Evolutionary conservation across 2,329 filamentous ascomycete genomes (phyloP), one percentile per base, ranked within the genome.

Genomic region (Aureobasidium lini): DNA sequence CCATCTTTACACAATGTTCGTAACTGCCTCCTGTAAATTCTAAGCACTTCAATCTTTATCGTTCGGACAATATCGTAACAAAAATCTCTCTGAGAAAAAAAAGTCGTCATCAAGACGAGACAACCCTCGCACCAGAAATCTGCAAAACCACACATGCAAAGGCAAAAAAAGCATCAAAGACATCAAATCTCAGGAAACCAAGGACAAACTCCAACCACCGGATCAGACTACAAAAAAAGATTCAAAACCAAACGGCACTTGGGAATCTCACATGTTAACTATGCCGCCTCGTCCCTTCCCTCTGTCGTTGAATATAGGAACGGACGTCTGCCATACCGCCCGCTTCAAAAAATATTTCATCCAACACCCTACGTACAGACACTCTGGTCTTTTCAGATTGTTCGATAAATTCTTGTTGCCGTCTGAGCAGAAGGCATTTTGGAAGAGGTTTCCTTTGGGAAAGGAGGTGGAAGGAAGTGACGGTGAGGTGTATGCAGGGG

Each of bases 311-410:
- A 79, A 80, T 50, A 76, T 95, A 56, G 91, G 91, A 60, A 93
- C 84, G 49, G 91, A 95, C 70, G 87, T 95, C 60, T 90, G 89
- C 71, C 79, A 80, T 60, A 81, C 90, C 60, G 73, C 79, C 0
- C 84, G 90, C 59, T 84, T 95, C 61, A 74, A 77, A 62, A 70
- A 72, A 18, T 48, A 56, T 36, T 34, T 54, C 23, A 1, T n/a
- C 2, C 37, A 54, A 28, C 10, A 36, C 34, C 34, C 34, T 36
- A 36, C 23, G 2, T 6, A 31, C 28, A 44, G 34, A 4, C 31
- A 9, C 8, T 18, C 8, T 4, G 10, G 16, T 3, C 32, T 61
- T 1, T 59, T 53, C 16, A 46, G 31, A 3, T 39, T 60, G 11
- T 46, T 61, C 5, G 46, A 62, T 32, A 59, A 50, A 16, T 13